A percentile compares a stretch with the other conserved stretches of the same genome.
Evolutionary conservation across 768 basidiomycete genomes (phyloP).

Genomic region (Collybiopsis luxurians): DNA sequence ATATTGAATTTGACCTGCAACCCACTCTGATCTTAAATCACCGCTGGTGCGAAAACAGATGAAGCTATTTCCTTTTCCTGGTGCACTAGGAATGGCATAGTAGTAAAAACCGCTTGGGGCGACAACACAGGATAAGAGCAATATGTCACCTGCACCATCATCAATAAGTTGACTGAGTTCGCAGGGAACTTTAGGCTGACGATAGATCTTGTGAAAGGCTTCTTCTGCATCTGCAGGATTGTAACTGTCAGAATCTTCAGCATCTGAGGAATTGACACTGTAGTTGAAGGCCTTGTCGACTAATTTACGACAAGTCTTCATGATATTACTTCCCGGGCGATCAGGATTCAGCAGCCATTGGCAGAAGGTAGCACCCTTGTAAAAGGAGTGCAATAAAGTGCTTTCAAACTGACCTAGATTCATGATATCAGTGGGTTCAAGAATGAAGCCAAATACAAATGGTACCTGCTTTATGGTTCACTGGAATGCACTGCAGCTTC

Average conservation of each 20-base stretch:
- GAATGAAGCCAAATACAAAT: background rate
- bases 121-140: background rate
- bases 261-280: background rate
- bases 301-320: conserved; percentile 11
- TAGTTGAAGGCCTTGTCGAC: conserved; percentile 12
- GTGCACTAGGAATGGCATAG: background rate
- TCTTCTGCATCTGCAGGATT: background rate
- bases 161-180: background rate
- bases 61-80: conserved; percentile 1
- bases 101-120: background rate
- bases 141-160: background rate
- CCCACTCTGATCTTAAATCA: background rate
- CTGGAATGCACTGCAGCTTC: conserved; percentile 15
- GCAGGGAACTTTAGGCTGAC: background rate
- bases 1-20: conserved; percentile 1
- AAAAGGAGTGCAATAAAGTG: conserved; percentile 13
- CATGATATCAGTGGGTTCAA: background rate
- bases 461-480: conserved; percentile 21
- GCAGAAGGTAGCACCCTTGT: conserved; percentile 9
- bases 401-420: conserved; percentile 8
- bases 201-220: background rate
- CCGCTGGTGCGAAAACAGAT: background rate
- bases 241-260: background rate
- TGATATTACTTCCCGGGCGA: background rate
- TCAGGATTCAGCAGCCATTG: conserved; percentile 14